A percentile compares a stretch with the other conserved stretches of the same genome.
Evolutionary conservation across 129 eudicot species (phyloP).

Genomic region (Helichrysum umbraculigerum): DNA sequence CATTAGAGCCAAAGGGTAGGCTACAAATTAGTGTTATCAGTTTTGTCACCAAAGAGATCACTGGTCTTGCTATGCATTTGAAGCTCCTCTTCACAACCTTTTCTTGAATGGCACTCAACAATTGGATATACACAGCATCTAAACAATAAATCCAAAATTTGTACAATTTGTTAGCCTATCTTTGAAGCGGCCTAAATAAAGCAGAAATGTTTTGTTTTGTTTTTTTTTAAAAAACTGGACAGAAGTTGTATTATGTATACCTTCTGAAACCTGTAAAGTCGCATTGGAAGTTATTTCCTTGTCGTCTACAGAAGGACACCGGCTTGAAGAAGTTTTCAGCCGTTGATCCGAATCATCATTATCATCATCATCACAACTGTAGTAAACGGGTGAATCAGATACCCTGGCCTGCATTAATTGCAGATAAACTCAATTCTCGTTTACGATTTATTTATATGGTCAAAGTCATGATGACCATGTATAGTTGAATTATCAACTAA

Average conservation of each 20-base stretch:
- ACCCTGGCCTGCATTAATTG: slow-evolving; percentile 48
- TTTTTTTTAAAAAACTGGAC: not conserved
- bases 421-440: not conserved
- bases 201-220: not conserved
- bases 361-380: slow-evolving; percentile 69
- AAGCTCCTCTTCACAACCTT: slow-evolving; percentile 55
- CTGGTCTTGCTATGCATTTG: slow-evolving; percentile 47
- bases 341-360: slow-evolving; percentile 40
- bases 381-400: slow-evolving; percentile 56
- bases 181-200: not conserved
- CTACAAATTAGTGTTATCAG: slow-evolving; percentile 38
- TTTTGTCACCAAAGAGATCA: slow-evolving; percentile 42
- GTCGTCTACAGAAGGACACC: slow-evolving; percentile 12
- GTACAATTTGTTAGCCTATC: not conserved
- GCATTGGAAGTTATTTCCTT: slow-evolving; percentile 26
- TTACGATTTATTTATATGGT: not conserved
- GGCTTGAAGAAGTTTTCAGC: slow-evolving; percentile 27
- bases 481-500: not conserved
- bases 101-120: slow-evolving; percentile 49
- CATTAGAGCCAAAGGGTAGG: slow-evolving; percentile 42
- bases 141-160: not conserved
- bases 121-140: slow-evolving; percentile 40
- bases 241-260: slow-evolving; percentile 26
- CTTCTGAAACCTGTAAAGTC: slow-evolving; percentile 38
- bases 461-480: not conserved